Evolutionary conservation across 2,329 filamentous ascomycete species (phyloP).

Genomic region (Epichloe baconii): DNA sequence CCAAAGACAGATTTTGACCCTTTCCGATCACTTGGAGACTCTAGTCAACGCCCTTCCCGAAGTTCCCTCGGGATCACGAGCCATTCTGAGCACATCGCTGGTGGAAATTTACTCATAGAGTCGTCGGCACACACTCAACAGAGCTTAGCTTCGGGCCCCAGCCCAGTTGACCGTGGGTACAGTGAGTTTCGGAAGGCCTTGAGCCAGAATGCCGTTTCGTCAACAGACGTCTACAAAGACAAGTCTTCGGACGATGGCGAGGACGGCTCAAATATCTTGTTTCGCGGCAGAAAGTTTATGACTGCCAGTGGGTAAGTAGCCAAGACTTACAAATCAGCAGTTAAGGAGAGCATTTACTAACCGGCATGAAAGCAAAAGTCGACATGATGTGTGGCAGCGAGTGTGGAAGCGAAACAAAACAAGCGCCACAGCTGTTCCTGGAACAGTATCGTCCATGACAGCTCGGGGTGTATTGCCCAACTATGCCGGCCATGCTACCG

Average conservation of each 20-base stretch:
- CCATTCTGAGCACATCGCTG: constrained; percentile 20
- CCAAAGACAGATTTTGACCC: constrained; percentile 10
- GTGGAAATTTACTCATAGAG: constrained; percentile 11
- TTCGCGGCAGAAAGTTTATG: constrained; percentile 22
- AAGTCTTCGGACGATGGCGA: constrained; percentile 19
- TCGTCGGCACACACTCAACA: constrained; percentile 11
- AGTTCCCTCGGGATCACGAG: constrained; percentile 16
- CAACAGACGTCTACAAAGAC: constrained; percentile 9
- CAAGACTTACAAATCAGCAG: not conserved
- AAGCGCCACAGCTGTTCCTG: constrained; percentile 31
- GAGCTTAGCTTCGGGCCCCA: constrained; percentile 12
- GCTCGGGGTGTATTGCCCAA: constrained; percentile 42
- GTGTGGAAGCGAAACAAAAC: constrained; percentile 40
- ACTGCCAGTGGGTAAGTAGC: constrained; percentile 18
- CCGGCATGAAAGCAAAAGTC: constrained; percentile 20
- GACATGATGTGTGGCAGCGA: constrained; percentile 34
- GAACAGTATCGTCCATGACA: constrained; percentile 38
- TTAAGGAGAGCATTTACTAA: not conserved
- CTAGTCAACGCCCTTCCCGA: constrained; percentile 10
- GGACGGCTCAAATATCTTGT: constrained; percentile 23
- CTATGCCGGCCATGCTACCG: constrained; percentile 38
- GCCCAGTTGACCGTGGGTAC: constrained; percentile 14
- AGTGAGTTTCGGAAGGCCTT: constrained; percentile 16
- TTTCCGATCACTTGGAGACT: constrained; percentile 10
- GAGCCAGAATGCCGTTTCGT: constrained; percentile 1